Evolutionary conservation across 768 basidiomycete genomes (phyloP).

Genomic region (Amanita fuliginea): DNA sequence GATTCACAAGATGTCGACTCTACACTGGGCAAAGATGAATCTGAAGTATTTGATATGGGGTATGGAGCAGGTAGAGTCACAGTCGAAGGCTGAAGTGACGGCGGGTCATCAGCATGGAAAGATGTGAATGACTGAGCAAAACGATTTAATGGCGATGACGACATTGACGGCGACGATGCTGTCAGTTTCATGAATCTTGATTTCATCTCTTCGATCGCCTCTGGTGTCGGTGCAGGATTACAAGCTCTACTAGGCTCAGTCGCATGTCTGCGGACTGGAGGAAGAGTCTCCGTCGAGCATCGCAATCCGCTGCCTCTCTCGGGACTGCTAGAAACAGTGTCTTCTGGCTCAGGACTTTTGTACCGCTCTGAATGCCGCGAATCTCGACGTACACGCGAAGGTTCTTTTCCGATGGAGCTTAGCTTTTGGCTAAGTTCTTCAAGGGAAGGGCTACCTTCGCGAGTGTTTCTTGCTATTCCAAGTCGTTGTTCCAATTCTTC

Average conservation of each 20-base stretch:
- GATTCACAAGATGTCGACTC: constrained; percentile 30
- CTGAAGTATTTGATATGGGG: constrained; percentile 44
- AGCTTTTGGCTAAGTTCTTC: constrained; percentile 39
- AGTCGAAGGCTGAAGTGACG: background rate
- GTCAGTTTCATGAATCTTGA: constrained; percentile 32
- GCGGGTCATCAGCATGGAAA: constrained; percentile 5
- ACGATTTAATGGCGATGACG: constrained; percentile 5
- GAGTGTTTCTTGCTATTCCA: constrained; percentile 36
- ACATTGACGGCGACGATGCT: constrained; percentile 18
- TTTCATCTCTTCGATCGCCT: constrained; percentile 58
- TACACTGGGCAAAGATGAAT: constrained; percentile 11
- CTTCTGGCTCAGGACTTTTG: constrained; percentile 13
- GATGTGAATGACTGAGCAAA: constrained; percentile 10
- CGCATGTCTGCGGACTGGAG: constrained; percentile 14
- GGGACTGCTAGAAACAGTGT: constrained; percentile 1
- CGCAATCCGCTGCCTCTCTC: constrained; percentile 7
- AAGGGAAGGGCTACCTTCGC: constrained; percentile 43
- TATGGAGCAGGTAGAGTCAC: constrained; percentile 34
- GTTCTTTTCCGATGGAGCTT: constrained; percentile 25
- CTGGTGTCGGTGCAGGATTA: constrained; percentile 28
- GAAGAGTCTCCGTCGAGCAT: constrained; percentile 13
- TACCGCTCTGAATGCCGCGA: constrained; percentile 16
- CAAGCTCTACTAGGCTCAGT: constrained; percentile 5
- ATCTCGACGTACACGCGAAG: constrained; percentile 11
- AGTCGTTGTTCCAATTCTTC: constrained; percentile 55